Base-by-base conservation (phyloP, 306 rosid genomes). In the Adenanthera pavonina region DNA sequence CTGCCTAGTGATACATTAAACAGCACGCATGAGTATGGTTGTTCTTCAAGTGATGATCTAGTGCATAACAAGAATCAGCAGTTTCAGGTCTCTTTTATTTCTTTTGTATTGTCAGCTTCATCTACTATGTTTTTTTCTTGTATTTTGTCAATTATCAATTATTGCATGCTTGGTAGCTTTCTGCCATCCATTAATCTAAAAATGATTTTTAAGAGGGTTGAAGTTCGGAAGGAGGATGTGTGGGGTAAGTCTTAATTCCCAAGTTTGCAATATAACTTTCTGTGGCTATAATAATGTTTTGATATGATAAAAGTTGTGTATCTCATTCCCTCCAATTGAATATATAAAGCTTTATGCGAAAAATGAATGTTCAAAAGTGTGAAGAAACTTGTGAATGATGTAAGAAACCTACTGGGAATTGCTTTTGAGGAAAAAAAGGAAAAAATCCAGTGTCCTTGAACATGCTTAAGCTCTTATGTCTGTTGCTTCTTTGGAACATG, bases 11-110 rank as follows among this genome's bases (percentile, higher is more conserved):
- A 86, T 76, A 71, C 85, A 54, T 36, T 76, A n/a, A 80, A 76
- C 44, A 13, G 80, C 48, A n/a, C 49, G 77, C 72, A 33, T 25
- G 66, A 62, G 35, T 68, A 56, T 57, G 83, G 60, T 33, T 73
- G 38, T 81, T 75, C 90, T 83, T 77, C 91, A 9, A 75, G 74
- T 79, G 90, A 87, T 74, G 83, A 84, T 71, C 84, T 52, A 6
- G 83, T 68, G 62, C 79, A 75, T 33, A 78, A 30, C 77, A 61
- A 52, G 80, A 84, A 86, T 66, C 94, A 53, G 61, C 84, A 75
- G 82, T 78, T 62, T 73, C 89, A 84, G 99, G 99, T 95, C 73
- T 62, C 80, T 75, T 61, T 85, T 81, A 61, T 78, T 36, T 86
- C 48, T 7, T 48, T 65, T 77, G 20, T 12, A 48, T 38, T 70